Conservation (phyloP, 768 basidiomycete species). For the Jaapia argillacea region DNA sequence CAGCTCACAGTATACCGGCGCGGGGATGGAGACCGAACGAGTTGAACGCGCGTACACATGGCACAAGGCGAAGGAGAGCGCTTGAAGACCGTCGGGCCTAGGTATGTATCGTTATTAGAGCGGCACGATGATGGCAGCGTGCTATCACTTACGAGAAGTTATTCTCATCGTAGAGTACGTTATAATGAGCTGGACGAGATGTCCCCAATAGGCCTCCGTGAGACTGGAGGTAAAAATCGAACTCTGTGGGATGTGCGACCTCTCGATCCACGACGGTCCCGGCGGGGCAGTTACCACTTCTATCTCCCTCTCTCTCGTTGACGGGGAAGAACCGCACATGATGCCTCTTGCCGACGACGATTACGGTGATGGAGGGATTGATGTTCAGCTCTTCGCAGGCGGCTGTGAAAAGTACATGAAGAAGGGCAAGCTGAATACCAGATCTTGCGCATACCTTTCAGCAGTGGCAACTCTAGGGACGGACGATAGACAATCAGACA, state of each 20-base stretch:
- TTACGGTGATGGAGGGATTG: slow-evolving; percentile 58
- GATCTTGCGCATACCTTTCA: too few relatives aligned
- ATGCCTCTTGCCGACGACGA: slow-evolving; percentile 75
- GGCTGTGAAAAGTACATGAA: too few relatives aligned
- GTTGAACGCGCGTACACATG: slow-evolving; percentile 77
- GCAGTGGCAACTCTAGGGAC: slow-evolving; percentile 51
- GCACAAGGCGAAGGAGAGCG: slow-evolving; percentile 63
- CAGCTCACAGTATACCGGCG: slow-evolving; percentile 68
- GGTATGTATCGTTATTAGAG: too few relatives aligned
- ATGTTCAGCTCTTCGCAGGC: slow-evolving; percentile 55
- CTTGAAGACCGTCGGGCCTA: slow-evolving; percentile 61
- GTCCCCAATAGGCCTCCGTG: slow-evolving; percentile 75
- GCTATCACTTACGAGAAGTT: slow-evolving; percentile 42
- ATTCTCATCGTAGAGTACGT: slow-evolving; percentile 43
- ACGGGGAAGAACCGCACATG: slow-evolving; percentile 56
- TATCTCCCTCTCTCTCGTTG: slow-evolving; percentile 37
- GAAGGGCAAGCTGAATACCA: too few relatives aligned
- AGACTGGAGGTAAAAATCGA: slow-evolving; percentile 72
- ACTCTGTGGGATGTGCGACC: slow-evolving; percentile 60
- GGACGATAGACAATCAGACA: slow-evolving; percentile 1
- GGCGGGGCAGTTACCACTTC: slow-evolving; percentile 63
- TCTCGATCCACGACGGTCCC: slow-evolving; percentile 72
- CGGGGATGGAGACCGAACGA: slow-evolving; percentile 74
- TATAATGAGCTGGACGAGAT: slow-evolving; percentile 56
- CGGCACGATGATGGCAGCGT: too few relatives aligned